These are phyloP conservation scores for Ricinus communis DNA, from an alignment of 345 rosid species.

Conservation along the genomic window DNA sequence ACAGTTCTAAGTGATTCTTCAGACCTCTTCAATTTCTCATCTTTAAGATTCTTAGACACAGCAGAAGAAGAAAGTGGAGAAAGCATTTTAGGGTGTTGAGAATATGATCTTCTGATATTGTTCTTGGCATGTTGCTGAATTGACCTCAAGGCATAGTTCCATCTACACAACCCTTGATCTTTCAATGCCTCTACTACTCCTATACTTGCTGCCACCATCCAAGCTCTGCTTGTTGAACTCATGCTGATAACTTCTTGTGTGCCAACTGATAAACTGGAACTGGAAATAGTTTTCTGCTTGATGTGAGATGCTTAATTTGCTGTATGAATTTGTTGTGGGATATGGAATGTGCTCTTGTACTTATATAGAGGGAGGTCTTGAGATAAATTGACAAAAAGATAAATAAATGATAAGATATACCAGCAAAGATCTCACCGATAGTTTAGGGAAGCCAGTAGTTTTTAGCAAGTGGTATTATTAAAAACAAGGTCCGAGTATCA, in stretches of 20 bases:
- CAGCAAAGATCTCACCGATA: no score
- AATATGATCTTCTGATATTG: conserved; percentile 19
- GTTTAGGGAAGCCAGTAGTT: no score
- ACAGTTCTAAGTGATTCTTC: conserved; percentile 16
- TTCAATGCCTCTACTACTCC: conserved; percentile 41
- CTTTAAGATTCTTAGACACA: not conserved
- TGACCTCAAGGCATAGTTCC: no score
- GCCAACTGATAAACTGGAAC: not conserved
- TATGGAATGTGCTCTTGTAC: not conserved
- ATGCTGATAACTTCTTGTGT: conserved; percentile 8
- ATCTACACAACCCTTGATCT: conserved; percentile 42
- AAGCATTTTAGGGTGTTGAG: conserved; percentile 14
- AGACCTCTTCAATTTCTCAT: conserved; percentile 5
- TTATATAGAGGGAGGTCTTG: not conserved
- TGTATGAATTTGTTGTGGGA: not conserved
- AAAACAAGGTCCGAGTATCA: no score
- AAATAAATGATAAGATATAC: no score
- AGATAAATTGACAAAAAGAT: not conserved
- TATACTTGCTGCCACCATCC: conserved; percentile 35
- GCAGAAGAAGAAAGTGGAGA: conserved; percentile 15
- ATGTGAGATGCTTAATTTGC: not conserved
- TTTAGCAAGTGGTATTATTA: no score
- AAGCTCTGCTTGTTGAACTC: conserved; percentile 38
- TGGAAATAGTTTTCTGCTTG: not conserved
- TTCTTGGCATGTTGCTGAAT: conserved; percentile 27